A percentile compares a stretch with the other conserved stretches of the same genome.
phyloP scores from a whole-genome alignment of 164 flowering plant species.

The Aristolochia californica region DNA sequence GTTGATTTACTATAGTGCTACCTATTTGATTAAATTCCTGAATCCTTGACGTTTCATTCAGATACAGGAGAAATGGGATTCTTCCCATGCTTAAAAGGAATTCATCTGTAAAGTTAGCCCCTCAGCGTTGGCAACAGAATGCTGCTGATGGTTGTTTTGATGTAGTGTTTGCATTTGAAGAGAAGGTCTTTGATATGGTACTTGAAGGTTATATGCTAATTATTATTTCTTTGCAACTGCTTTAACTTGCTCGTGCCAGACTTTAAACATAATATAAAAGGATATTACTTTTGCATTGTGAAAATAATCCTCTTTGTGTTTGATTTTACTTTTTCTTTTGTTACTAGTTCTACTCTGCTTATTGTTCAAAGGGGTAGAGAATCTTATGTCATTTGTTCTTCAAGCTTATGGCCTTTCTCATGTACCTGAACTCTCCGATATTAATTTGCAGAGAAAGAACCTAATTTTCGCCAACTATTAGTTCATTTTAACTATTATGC shows the following conservation, averaged over 20 bases:
- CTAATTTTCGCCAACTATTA: too few relatives aligned
- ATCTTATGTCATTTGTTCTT: too few relatives aligned
- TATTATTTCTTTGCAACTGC: neutral
- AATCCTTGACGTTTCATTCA: constrained; percentile 21
- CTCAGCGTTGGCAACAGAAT: constrained; percentile 98
- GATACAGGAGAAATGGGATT: constrained; percentile 89
- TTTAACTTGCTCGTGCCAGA: neutral
- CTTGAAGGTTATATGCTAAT: constrained; percentile 47
- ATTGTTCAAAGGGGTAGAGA: too few relatives aligned
- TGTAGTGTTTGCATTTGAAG: constrained; percentile 83
- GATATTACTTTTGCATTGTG: neutral
- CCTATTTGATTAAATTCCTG: neutral
- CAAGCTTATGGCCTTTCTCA: too few relatives aligned
- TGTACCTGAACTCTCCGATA: too few relatives aligned
- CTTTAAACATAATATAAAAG: neutral
- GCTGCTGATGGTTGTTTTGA: constrained; percentile 83
- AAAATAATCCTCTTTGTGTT: too few relatives aligned
- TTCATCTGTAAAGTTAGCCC: constrained; percentile 61
- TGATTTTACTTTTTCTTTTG: too few relatives aligned
- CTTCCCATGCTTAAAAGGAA: constrained; percentile 93
- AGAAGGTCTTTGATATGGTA: constrained; percentile 91
- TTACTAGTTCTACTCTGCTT: too few relatives aligned
- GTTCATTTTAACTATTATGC: too few relatives aligned
- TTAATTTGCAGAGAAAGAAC: too few relatives aligned
- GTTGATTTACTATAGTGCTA: neutral